Evolutionary conservation across 108 stramenopile species (phyloP).

Genomic region (Cylindrotheca fusiformis): DNA sequence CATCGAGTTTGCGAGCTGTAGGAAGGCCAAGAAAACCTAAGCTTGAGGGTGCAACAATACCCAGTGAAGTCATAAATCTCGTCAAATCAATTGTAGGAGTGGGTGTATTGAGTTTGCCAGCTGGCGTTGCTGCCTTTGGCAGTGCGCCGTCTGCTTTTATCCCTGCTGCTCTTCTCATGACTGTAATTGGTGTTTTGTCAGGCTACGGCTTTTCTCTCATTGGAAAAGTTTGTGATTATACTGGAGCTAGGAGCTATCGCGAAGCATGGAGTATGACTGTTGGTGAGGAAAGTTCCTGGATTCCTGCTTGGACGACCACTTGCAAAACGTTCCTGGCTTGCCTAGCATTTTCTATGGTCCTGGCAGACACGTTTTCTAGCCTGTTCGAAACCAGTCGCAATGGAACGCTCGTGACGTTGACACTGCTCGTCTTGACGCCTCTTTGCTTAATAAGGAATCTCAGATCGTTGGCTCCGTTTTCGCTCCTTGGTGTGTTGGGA

Average conservation of each 20-base stretch:
- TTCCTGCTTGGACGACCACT: slow-evolving; percentile 79
- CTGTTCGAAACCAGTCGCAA: slow-evolving; percentile 64
- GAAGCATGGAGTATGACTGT: slow-evolving; percentile 90
- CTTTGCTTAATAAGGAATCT: slow-evolving; percentile 90
- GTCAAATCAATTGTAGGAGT: slow-evolving; percentile 93
- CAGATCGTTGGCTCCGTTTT: slow-evolving; percentile 80
- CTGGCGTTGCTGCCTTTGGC: slow-evolving; percentile 91
- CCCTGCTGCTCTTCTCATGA: slow-evolving; percentile 75
- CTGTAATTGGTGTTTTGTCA: slow-evolving; percentile 72
- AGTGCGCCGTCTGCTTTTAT: slow-evolving; percentile 78
- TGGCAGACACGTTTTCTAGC: slow-evolving; percentile 85
- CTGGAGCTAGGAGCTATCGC: slow-evolving; percentile 76
- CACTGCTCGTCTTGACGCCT: slow-evolving; percentile 76
- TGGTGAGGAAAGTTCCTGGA: slow-evolving; percentile 70
- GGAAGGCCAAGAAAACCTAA: too few species aligned
- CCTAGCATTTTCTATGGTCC: slow-evolving; percentile 92
- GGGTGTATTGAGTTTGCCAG: slow-evolving; percentile 88
- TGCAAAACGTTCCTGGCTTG: slow-evolving; percentile 87
- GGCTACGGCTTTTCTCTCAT: slow-evolving; percentile 90
- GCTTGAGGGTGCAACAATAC: slow-evolving; percentile 63
- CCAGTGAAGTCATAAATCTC: slow-evolving; percentile 81
- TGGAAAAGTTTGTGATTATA: slow-evolving; percentile 77
- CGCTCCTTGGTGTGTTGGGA: slow-evolving; percentile 73
- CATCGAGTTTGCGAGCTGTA: slow-evolving; percentile 87
- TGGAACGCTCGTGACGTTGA: slow-evolving; percentile 57